phyloP scores from a whole-genome alignment of 2,329 filamentous ascomycete species.

The Sarocladiaceae sp. region DNA sequence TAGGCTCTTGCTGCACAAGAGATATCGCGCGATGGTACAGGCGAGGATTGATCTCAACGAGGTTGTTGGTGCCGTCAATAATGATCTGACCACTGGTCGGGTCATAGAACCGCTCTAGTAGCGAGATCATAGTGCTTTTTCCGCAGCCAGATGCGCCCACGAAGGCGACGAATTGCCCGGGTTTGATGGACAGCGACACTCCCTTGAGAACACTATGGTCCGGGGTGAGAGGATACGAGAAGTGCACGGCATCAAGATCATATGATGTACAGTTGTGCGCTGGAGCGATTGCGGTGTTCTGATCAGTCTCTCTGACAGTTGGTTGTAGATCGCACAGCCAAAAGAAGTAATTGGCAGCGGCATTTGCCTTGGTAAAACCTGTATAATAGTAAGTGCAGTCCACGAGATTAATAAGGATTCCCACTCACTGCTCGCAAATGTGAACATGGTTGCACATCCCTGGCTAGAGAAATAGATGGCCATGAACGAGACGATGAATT shows the following conservation, averaged over 20 bases:
- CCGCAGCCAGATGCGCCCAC: constrained; percentile 54
- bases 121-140: constrained; percentile 57
- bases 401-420: neutral
- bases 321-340: constrained; percentile 24
- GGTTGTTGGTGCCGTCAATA: constrained; percentile 34
- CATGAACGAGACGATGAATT: constrained; percentile 40
- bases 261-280: constrained; percentile 25
- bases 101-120: constrained; percentile 43
- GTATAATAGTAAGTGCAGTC: neutral
- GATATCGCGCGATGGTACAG: constrained; percentile 49
- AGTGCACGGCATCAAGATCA: constrained; percentile 42
- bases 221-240: constrained; percentile 45
- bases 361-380: constrained; percentile 35
- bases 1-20: constrained; percentile 55
- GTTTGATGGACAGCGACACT: constrained; percentile 30
- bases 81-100: constrained; percentile 39
- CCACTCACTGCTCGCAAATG: constrained; percentile 29
- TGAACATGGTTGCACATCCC: constrained; percentile 19
- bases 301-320: constrained; percentile 22
- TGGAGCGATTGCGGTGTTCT: constrained; percentile 20
- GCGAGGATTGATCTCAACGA: constrained; percentile 38
- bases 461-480: constrained; percentile 29
- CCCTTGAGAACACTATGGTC: constrained; percentile 25
- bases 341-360: constrained; percentile 33
- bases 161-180: constrained; percentile 48